Conservation (phyloP, 345 rosid species). For the Aquilaria malaccensis region DNA sequence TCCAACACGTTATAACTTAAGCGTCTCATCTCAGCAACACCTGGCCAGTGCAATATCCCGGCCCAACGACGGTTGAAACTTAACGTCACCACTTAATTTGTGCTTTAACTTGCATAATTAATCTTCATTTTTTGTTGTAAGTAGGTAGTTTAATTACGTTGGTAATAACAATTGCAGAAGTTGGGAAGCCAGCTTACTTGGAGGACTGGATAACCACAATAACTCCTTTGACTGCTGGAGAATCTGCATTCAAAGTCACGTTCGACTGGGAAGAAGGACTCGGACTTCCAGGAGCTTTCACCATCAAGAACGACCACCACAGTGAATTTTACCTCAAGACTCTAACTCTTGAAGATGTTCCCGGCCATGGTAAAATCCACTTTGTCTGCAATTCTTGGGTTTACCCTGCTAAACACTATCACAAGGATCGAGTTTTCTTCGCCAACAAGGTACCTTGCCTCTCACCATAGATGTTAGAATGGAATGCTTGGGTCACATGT, state of each 20-base stretch:
- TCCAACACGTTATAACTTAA: too few relatives aligned
- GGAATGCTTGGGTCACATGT: neutral
- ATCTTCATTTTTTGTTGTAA: neutral
- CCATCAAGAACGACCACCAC: constrained; percentile 47
- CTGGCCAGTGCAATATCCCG: neutral
- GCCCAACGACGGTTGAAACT: too few relatives aligned
- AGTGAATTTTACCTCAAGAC: constrained; percentile 66
- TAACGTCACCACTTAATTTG: too few relatives aligned
- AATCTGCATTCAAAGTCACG: constrained; percentile 37
- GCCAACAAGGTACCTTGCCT: constrained; percentile 46
- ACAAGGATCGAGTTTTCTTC: constrained; percentile 66
- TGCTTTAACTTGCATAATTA: too few relatives aligned
- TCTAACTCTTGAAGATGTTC: constrained; percentile 62
- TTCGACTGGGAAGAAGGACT: constrained; percentile 51
- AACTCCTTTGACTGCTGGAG: constrained; percentile 32
- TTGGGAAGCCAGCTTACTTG: constrained; percentile 52
- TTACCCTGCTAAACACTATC: constrained; percentile 48
- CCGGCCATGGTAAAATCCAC: constrained; percentile 58
- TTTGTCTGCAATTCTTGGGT: constrained; percentile 89
- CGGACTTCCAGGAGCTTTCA: constrained; percentile 68
- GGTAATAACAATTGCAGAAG: constrained; percentile 24
- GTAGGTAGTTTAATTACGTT: constrained; percentile 17
- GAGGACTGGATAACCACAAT: constrained; percentile 38
- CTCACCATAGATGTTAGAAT: neutral
- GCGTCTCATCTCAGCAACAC: too few relatives aligned